phyloP scores from a whole-genome alignment of 805 yeast species.

The Sungouiella blattae region DNA sequence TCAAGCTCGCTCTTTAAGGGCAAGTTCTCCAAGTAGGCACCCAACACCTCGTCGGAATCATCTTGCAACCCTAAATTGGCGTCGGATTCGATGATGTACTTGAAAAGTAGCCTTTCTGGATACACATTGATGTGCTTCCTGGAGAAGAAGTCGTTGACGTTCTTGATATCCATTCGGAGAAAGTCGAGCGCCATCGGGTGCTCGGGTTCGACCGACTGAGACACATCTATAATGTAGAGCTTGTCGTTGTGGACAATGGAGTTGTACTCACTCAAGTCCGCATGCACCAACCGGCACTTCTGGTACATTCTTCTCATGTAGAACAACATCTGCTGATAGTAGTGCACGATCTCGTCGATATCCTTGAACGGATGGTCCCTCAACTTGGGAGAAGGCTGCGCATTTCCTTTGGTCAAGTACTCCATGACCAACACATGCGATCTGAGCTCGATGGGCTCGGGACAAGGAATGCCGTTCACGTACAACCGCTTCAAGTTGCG shows the following conservation, averaged over 20 bases:
- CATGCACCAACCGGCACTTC: slow-evolving; percentile 88
- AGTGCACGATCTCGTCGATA: slow-evolving; percentile 59
- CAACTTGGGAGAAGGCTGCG: slow-evolving; percentile 87
- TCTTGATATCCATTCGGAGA: slow-evolving; percentile 94
- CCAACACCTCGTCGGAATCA: slow-evolving; percentile 41
- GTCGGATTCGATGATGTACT: slow-evolving; percentile 59
- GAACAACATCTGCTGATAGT: slow-evolving; percentile 74
- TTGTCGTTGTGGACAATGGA: slow-evolving; percentile 76
- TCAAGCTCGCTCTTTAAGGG: slow-evolving; percentile 55
- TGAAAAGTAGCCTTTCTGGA: slow-evolving; percentile 78
- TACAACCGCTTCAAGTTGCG: slow-evolving; percentile 83
- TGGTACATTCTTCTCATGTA: slow-evolving; percentile 87
- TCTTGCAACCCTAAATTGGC: slow-evolving; percentile 32
- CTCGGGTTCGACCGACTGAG: slow-evolving; percentile 96
- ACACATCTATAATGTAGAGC: slow-evolving; percentile 89
- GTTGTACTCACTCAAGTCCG: slow-evolving; percentile 94
- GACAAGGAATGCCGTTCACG: slow-evolving; percentile 81
- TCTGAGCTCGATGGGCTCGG: slow-evolving; percentile 85
- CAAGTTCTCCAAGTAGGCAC: slow-evolving; percentile 42
- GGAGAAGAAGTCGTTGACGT: slow-evolving; percentile 83
- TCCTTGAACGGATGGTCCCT: slow-evolving; percentile 76
- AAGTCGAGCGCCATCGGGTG: slow-evolving; percentile 97
- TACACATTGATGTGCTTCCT: slow-evolving; percentile 69
- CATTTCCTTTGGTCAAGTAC: slow-evolving; percentile 71
- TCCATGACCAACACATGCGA: slow-evolving; percentile 95